Evolutionary conservation across 2,329 filamentous ascomycete species (phyloP), one percentile per base, ranked within the genome.

Genomic region (Cordyceps cateniannulata): DNA sequence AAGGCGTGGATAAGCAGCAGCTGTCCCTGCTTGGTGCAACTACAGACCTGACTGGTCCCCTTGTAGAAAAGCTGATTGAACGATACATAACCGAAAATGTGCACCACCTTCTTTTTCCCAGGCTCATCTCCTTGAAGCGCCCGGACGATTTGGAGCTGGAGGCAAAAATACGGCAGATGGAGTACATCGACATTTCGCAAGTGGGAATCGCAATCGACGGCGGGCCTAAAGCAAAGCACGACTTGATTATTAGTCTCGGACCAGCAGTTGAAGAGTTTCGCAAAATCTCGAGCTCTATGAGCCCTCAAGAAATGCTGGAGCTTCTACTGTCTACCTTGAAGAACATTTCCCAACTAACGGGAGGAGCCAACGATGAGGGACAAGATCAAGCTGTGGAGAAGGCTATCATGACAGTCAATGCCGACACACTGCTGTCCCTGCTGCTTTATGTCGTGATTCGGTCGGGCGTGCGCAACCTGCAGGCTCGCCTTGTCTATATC

Each of bases 1-100:
- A 98, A 69, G 87, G 87, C 62, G 93, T 99, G 6, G 95, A 99
- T 71, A 96, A 96, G 72, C 91, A 96, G 68, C 95, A 98, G 69
- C 79, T 99, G 29, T 97, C 93, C 3, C 81, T 96, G 40, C 81
- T 99, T 5, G 95, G 93, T 20, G 90, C 93, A 5, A 96, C 92
- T 1, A 99, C 96, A 2, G 92, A 97, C 70, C 77, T 99, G 56
- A 98, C 95, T 0, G 93, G 95, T 0, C 91, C 93, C 1, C 77
- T 96, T 9, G 93, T 99, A 1, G 96, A 99, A 75, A 87, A 90
- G 63, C 81, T 99, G 68, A 97, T 99, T 65, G 95, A 99, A 74
- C 87, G 92, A 52, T 97, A 99, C 74, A 86, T 99, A 47, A 86
- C 91, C 0, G 95, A 98, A 71, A 93, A 96, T 71, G 85, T 98